phyloP scores from a whole-genome alignment of 345 rosid genomes.

The Hypericum androsaemum region DNA sequence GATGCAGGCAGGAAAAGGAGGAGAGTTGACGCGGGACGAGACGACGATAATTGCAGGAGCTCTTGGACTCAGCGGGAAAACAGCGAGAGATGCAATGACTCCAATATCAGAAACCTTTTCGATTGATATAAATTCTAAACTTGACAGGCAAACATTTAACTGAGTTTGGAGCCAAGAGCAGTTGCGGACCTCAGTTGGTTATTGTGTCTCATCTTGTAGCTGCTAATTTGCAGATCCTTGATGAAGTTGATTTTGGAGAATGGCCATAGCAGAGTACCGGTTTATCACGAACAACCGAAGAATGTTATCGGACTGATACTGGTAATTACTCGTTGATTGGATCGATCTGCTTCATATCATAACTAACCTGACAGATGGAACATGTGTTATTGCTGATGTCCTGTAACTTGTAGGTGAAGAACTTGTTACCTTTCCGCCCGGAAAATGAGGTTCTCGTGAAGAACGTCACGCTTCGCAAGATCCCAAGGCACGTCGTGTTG shows the following conservation, averaged over 20 bases:
- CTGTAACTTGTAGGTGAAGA: slow-evolving; percentile 1
- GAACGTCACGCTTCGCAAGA: slow-evolving; percentile 5
- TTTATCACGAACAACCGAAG: slow-evolving; percentile 6
- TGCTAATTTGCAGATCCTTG: slow-evolving; percentile 1
- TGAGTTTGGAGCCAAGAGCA: neutral
- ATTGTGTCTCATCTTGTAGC: neutral
- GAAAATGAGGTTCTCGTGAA: slow-evolving; percentile 4
- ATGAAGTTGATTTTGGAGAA: slow-evolving; percentile 7
- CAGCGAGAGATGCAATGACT: slow-evolving; percentile 7
- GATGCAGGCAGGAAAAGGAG: slow-evolving; percentile 6
- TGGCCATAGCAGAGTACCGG: slow-evolving; percentile 8
- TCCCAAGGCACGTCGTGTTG: neutral
- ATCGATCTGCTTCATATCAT: neutral
- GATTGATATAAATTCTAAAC: slow-evolving; percentile 8
- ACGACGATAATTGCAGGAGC: slow-evolving; percentile 9
- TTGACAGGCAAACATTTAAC: slow-evolving; percentile 1
- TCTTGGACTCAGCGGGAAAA: slow-evolving; percentile 4
- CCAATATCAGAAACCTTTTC: slow-evolving; percentile 6
- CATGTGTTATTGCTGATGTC: too few relatives aligned
- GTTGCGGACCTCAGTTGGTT: neutral
- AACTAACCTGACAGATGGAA: neutral
- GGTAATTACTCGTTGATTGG: neutral
- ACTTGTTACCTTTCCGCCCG: slow-evolving; percentile 2
- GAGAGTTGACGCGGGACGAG: slow-evolving; percentile 8
- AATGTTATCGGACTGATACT: slow-evolving; percentile 4